Conservation (phyloP, 23 red algal species). For the Gracilaria vermiculophylla region DNA sequence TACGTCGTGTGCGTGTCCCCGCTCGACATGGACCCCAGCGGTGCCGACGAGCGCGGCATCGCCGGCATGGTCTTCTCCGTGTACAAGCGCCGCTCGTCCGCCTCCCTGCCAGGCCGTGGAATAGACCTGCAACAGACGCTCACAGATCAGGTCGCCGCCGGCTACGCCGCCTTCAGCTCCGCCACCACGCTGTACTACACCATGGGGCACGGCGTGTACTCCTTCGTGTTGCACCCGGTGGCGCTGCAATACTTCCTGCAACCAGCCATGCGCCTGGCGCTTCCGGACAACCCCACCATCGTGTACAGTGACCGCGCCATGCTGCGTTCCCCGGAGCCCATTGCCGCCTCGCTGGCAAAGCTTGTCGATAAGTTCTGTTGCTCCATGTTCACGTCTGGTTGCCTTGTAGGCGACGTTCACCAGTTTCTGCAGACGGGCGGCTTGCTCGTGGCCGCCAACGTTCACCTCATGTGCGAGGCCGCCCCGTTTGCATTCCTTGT, state of each 20-base stretch:
- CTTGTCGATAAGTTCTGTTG: conserved; percentile 42
- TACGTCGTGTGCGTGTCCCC: conserved; percentile 95
- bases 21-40: conserved; percentile 72
- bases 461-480: conserved; percentile 92
- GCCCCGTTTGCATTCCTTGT: conserved; percentile 91
- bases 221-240: conserved; percentile 95
- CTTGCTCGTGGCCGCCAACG: conserved; percentile 68
- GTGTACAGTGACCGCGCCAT: conserved; percentile 65
- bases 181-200: conserved; percentile 92
- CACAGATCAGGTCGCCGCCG: conserved; percentile 91
- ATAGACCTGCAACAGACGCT: conserved; percentile 85
- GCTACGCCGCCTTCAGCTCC: conserved; percentile 83
- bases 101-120: conserved; percentile 80
- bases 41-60: conserved; percentile 58
- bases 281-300: conserved; percentile 53
- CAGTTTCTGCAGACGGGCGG: conserved; percentile 86
- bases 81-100: conserved; percentile 83
- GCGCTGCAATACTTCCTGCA: conserved; percentile 96
- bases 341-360: conserved; percentile 20
- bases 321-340: conserved; percentile 11
- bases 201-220: conserved; percentile 93
- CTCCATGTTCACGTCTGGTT: conserved; percentile 75
- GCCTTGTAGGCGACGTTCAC: conserved; percentile 76
- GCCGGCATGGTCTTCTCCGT: conserved; percentile 89
- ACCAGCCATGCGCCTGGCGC: conserved; percentile 56